A percentile compares a stretch with the other conserved stretches of the same genome.
Conservation (phyloP, 768 basidiomycete genomes). For the Tricholoma terreum region DNA sequence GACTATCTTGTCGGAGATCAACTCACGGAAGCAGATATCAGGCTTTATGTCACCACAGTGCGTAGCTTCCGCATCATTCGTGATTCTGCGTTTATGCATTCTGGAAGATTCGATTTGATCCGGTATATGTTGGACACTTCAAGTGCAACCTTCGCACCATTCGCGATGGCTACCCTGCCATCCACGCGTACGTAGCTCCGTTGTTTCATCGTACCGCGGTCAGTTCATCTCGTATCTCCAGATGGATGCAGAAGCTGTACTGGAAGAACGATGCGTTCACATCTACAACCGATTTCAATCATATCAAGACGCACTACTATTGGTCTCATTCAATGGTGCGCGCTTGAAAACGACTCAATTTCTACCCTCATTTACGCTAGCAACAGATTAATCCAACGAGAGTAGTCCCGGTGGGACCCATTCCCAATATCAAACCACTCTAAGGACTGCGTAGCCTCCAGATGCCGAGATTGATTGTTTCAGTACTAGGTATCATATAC, state of each 20-base stretch:
- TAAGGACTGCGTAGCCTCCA: no score
- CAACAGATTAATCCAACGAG: no score
- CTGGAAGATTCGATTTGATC: constrained; percentile 76
- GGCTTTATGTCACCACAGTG: constrained; percentile 88
- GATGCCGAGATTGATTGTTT: no score
- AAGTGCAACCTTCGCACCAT: constrained; percentile 88
- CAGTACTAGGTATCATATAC: no score
- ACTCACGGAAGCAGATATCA: constrained; percentile 80
- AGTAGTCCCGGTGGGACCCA: no score
- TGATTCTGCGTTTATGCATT: background rate
- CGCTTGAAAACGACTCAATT: background rate
- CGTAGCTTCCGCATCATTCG: constrained; percentile 22
- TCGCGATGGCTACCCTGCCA: constrained; percentile 81
- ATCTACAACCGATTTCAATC: constrained; percentile 82
- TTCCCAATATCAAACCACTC: no score
- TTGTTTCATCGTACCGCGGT: background rate
- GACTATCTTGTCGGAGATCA: constrained; percentile 77
- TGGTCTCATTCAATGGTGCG: constrained; percentile 52
- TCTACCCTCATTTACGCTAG: no score
- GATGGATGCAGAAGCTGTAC: constrained; percentile 85
- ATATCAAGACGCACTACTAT: constrained; percentile 76
- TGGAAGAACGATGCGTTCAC: constrained; percentile 89
- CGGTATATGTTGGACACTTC: constrained; percentile 87
- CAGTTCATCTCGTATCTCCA: constrained; percentile 16
- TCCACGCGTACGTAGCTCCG: constrained; percentile 50